phyloP scores from a whole-genome alignment of 192 early-diverging fungal genomes.

The Umbelopsis sp. region DNA sequence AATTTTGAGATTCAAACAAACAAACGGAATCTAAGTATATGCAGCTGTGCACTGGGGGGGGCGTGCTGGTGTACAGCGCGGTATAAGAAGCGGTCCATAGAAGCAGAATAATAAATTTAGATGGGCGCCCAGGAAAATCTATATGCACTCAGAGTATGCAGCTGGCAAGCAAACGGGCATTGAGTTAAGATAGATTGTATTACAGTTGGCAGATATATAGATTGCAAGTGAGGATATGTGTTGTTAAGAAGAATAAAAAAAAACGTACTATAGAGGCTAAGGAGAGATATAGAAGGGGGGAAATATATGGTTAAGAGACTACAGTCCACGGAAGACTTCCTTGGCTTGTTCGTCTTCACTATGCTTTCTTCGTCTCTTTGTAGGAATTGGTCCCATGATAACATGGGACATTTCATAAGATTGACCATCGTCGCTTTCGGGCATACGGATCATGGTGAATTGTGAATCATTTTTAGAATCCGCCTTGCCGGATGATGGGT shows the following conservation, averaged over 20 bases:
- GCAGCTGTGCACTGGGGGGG: too few relatives aligned
- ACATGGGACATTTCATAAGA: not conserved
- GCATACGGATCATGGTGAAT: not conserved
- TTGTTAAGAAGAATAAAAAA: not conserved
- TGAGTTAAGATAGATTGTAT: too few relatives aligned
- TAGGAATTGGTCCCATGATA: not conserved
- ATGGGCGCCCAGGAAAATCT: too few relatives aligned
- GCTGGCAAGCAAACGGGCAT: too few relatives aligned
- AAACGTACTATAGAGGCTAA: not conserved
- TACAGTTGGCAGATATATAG: too few relatives aligned
- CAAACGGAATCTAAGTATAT: too few relatives aligned
- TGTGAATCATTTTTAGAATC: not conserved
- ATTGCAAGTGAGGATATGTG: not conserved
- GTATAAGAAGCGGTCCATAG: too few relatives aligned
- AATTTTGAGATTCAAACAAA: too few relatives aligned
- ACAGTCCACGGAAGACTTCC: conserved; percentile 4
- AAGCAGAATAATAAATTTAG: too few relatives aligned
- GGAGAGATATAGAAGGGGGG: not conserved
- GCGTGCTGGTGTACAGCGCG: too few relatives aligned
- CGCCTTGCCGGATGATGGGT: not conserved
- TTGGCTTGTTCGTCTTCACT: conserved; percentile 10
- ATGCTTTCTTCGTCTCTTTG: not conserved
- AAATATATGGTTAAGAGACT: not conserved
- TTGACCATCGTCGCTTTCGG: not conserved
- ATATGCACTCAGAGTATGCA: too few relatives aligned